Percentiles rank a stretch among this genome's conserved stretches.
phyloP scores from a whole-genome alignment of 352 stramenopile genomes.

The Phytophthora palmivora region DNA sequence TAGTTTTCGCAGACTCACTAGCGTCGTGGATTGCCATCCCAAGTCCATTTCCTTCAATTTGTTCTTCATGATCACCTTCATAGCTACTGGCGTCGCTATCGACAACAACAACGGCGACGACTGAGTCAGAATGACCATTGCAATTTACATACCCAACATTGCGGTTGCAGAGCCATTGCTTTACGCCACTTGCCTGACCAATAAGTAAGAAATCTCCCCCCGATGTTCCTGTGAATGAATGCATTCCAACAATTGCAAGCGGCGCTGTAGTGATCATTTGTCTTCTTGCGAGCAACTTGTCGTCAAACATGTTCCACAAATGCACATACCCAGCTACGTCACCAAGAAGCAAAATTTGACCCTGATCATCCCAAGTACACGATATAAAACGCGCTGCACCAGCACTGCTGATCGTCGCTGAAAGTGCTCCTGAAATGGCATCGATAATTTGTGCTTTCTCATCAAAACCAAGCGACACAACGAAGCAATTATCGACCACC shows the following conservation, averaged over 20 bases:
- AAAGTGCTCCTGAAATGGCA: constrained; percentile 62
- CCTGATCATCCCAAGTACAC: constrained; percentile 65
- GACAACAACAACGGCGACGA: constrained; percentile 58
- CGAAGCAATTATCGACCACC: constrained; percentile 71
- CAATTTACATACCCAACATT: constrained; percentile 71
- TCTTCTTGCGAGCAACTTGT: constrained; percentile 60
- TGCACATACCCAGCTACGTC: constrained; percentile 59
- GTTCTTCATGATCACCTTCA: constrained; percentile 11
- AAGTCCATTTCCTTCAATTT: not conserved
- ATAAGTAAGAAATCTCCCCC: constrained; percentile 55
- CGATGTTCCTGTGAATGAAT: constrained; percentile 7
- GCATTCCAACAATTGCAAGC: constrained; percentile 23
- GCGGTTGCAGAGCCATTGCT: constrained; percentile 68
- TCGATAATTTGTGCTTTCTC: constrained; percentile 78
- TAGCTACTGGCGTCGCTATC: constrained; percentile 26
- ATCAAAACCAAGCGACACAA: constrained; percentile 81
- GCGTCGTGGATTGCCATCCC: not conserved
- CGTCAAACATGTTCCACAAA: constrained; percentile 74
- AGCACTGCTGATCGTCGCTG: constrained; percentile 59
- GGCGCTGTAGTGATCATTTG: constrained; percentile 32
- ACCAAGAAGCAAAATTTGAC: constrained; percentile 59
- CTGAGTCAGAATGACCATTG: constrained; percentile 51
- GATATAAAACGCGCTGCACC: constrained; percentile 59
- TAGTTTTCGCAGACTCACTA: constrained; percentile 25
- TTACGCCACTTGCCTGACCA: constrained; percentile 47